Conservation (phyloP, 805 yeast genomes). For the Torulaspora indica region DNA sequence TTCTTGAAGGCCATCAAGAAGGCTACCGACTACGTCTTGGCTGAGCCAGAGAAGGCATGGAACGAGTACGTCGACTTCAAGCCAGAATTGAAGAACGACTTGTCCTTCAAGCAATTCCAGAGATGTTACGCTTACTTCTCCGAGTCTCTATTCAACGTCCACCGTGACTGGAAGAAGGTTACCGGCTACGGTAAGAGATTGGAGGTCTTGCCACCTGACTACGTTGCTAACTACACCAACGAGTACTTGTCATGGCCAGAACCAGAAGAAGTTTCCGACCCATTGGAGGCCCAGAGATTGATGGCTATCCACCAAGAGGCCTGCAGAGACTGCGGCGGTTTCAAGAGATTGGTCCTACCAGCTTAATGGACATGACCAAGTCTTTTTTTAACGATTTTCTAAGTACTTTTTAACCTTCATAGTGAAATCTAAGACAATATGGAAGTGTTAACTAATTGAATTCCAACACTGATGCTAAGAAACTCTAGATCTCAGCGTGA, state of each 20-base stretch:
- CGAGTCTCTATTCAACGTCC: constrained; percentile 46
- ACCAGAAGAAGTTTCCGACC: constrained; percentile 46
- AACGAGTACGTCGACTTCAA: constrained; percentile 44
- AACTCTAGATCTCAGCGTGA: no score
- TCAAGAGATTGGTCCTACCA: constrained; percentile 41
- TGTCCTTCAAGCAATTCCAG: constrained; percentile 45
- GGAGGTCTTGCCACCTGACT: constrained; percentile 47
- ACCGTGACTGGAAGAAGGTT: constrained; percentile 55
- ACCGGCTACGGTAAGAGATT: constrained; percentile 52
- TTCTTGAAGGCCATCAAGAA: constrained; percentile 47
- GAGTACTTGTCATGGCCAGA: constrained; percentile 48
- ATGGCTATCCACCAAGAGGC: constrained; percentile 45
- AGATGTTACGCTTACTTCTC: constrained; percentile 55
- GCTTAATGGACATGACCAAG: constrained; percentile 7
- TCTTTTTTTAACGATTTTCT: constrained; percentile 3
- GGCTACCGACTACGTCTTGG: constrained; percentile 47
- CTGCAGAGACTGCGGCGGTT: constrained; percentile 47
- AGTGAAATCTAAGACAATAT: not conserved
- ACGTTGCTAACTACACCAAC: constrained; percentile 47
- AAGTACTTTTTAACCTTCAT: constrained; percentile 4
- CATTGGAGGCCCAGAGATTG: constrained; percentile 44
- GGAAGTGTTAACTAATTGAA: not conserved
- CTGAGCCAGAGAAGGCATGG: constrained; percentile 45
- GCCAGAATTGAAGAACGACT: constrained; percentile 42
- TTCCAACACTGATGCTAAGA: no score